phyloP scores from a whole-genome alignment of 2,329 filamentous ascomycete genomes.

The Pezicula neosporulosa region DNA sequence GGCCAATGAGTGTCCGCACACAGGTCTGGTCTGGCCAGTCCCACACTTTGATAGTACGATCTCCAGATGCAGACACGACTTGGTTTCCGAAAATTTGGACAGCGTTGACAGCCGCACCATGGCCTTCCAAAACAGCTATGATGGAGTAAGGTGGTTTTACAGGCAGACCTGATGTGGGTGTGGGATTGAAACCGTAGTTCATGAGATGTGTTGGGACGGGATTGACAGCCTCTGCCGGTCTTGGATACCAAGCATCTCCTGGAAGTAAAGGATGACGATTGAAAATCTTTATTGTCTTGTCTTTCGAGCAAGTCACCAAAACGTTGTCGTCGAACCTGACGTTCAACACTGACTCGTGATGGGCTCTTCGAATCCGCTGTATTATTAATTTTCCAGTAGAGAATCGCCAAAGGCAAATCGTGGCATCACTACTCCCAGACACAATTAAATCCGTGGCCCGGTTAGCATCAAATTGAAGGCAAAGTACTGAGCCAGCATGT shows the following conservation, averaged over 20 bases:
- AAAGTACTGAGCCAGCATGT: conserved; percentile 84
- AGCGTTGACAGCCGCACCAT: conserved; percentile 90
- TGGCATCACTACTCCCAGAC: conserved; percentile 89
- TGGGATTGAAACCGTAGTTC: conserved; percentile 49
- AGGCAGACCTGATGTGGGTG: conserved; percentile 43
- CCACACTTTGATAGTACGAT: conserved; percentile 93
- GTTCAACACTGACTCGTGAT: conserved; percentile 89
- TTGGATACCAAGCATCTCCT: conserved; percentile 54
- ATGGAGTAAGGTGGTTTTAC: conserved; percentile 66
- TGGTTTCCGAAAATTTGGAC: conserved; percentile 85
- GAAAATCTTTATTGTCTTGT: conserved; percentile 96
- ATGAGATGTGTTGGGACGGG: conserved; percentile 49
- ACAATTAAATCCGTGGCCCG: conserved; percentile 89
- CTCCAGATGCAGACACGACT: conserved; percentile 92
- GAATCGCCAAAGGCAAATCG: conserved; percentile 89
- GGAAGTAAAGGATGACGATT: conserved; percentile 69
- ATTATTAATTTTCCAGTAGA: conserved; percentile 83
- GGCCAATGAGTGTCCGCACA: conserved; percentile 75
- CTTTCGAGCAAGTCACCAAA: conserved; percentile 94
- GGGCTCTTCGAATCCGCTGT: conserved; percentile 72
- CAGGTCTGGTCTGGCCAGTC: conserved; percentile 78
- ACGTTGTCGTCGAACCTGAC: conserved; percentile 89
- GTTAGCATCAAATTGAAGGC: conserved; percentile 88
- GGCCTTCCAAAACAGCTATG: conserved; percentile 77
- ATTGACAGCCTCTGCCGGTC: conserved; percentile 37